Evolutionary conservation across 139 green algal species (phyloP).

Genomic region (Chlamydomonas schloesseri): DNA sequence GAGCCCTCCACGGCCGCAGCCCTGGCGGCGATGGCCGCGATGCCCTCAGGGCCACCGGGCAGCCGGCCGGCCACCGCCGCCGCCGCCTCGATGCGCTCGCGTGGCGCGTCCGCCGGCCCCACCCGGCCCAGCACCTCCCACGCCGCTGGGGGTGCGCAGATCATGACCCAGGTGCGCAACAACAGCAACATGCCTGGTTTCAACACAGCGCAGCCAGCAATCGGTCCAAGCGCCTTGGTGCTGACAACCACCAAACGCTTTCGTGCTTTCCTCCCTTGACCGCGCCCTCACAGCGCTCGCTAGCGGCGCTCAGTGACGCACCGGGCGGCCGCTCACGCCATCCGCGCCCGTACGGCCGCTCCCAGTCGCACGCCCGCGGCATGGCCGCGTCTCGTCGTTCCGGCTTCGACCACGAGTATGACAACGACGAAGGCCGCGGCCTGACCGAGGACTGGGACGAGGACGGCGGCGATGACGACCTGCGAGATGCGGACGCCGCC

Average conservation of each 20-base stretch:
- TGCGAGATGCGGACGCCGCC: background rate
- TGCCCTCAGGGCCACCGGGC: background rate
- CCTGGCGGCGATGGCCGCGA: background rate
- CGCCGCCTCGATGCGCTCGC: background rate
- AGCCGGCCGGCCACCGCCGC: background rate
- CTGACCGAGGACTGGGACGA: background rate
- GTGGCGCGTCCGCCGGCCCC: background rate
- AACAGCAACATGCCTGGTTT: too few species aligned
- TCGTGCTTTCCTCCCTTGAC: too few species aligned
- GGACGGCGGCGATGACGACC: background rate
- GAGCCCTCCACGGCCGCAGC: constrained; percentile 3
- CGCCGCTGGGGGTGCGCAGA: background rate
- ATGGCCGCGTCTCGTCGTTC: background rate
- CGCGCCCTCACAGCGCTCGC: background rate
- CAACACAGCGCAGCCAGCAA: too few species aligned
- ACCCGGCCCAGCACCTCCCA: background rate
- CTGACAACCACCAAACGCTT: too few species aligned
- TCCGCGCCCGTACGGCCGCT: too few species aligned
- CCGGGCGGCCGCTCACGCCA: background rate
- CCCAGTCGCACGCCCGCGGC: background rate
- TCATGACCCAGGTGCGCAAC: background rate
- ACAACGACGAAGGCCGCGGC: too few species aligned
- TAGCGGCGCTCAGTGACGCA: constrained; percentile 4
- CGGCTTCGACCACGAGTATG: background rate
- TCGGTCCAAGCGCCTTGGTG: too few species aligned